Evolutionary conservation across 2,329 filamentous ascomycete species (phyloP), one percentile per base, ranked within the genome.

Genomic region (Colletotrichum gloeosporioides): DNA sequence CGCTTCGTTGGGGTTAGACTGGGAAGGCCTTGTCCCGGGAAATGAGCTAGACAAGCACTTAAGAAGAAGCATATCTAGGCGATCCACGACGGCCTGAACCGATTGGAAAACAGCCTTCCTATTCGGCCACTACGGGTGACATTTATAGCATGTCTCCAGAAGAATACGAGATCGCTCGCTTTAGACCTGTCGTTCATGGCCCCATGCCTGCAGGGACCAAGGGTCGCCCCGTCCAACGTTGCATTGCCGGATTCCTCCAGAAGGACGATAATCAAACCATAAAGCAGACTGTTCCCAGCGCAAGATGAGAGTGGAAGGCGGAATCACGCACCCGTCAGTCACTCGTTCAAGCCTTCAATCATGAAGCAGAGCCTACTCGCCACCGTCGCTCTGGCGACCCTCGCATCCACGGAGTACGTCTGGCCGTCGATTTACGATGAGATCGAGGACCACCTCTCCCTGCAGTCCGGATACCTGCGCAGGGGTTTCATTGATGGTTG

Each of bases 381-480:
- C 27, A 36, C 73, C 18, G 34, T 76, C 44, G 63, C 44, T 69
- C 34, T 73, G 32, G 73, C 69, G 39, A 64, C 73, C 7, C 32
- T 76, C 15, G 69, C 39, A 25, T 36, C 39, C 13, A 29, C 63
- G 4, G 73, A 76, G 32, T 76, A 76, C 18, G 57, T 78, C 65
- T 78, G 76, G 74, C 76, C 76, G 1, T 74, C 73, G 13, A 27
- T 49, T 22, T 77, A 78, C 65, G 76, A 78, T 29, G 76, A 78
- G 55, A 69, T 78, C 13, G 76, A 78, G 53, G 76, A 78, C 29
- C 71, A 74, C 9, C 69, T 78, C 44, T 77, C 76, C 22, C 44
- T 78, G 9, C 76, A 78, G 70, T 22, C 53, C 16, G 76, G 76
- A 10, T 77, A 78, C 29, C 31, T 70, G 16, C 69, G 73, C 36